phyloP scores from a whole-genome alignment of 345 rosid genomes.

The Gossypium mustelinum region DNA sequence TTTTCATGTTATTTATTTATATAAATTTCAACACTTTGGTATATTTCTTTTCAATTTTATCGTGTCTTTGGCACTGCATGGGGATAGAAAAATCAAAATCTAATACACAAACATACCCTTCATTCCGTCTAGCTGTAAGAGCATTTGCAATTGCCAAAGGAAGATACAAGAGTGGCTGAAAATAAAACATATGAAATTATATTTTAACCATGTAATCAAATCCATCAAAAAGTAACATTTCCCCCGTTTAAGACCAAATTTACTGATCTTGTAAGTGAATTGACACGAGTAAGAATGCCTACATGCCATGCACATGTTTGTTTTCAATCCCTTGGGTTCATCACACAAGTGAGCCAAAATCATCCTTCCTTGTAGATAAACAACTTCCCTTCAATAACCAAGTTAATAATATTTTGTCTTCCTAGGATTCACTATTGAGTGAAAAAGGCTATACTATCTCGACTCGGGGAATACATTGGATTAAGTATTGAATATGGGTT shows the following conservation, averaged over 20 bases:
- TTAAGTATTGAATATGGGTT: too few species aligned
- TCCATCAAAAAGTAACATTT: background rate
- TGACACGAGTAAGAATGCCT: constrained; percentile 1
- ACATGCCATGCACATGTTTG: constrained; percentile 97
- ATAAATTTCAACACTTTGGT: background rate
- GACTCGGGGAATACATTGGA: too few species aligned
- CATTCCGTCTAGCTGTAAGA: constrained; percentile 82
- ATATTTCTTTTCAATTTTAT: background rate
- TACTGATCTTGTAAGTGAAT: background rate
- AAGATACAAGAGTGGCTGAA: constrained; percentile 87
- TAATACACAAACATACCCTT: constrained; percentile 56
- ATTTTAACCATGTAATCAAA: background rate
- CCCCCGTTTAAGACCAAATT: background rate
- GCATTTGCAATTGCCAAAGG: constrained; percentile 93
- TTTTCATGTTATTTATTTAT: background rate
- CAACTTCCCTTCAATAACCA: constrained; percentile 17
- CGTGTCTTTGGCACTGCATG: too few species aligned
- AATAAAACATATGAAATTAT: background rate
- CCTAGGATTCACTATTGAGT: too few species aligned
- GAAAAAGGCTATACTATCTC: background rate
- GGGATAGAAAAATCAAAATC: background rate
- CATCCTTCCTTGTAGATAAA: constrained; percentile 86
- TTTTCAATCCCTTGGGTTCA: constrained; percentile 97
- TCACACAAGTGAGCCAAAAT: constrained; percentile 97
- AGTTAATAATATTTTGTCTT: background rate